Evolutionary conservation across 2,329 filamentous ascomycete species (phyloP).

Genomic region (Fusarium metavorans): DNA sequence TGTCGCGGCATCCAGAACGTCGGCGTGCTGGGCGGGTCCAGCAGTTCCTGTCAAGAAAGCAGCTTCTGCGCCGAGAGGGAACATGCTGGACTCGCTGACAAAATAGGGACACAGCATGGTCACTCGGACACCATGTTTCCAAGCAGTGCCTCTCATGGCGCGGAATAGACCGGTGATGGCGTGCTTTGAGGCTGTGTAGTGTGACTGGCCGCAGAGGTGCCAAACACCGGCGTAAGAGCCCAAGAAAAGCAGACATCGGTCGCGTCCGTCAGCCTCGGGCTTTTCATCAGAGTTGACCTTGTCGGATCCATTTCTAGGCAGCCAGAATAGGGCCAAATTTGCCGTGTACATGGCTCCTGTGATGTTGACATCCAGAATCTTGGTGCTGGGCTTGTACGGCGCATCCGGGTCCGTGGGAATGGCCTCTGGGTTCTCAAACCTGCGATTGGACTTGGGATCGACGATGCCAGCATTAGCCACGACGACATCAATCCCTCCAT

Average conservation of each 20-base stretch:
- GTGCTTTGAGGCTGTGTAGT: slow-evolving; percentile 13
- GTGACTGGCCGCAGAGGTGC: not conserved
- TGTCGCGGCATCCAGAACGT: slow-evolving; percentile 7
- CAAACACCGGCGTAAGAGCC: slow-evolving; percentile 12
- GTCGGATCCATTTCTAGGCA: not conserved
- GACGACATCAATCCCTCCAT: slow-evolving; percentile 7
- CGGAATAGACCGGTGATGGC: slow-evolving; percentile 13
- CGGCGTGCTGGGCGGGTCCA: not conserved
- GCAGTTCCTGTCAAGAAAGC: slow-evolving; percentile 4
- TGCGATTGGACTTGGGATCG: slow-evolving; percentile 6
- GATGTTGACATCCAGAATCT: slow-evolving; percentile 5
- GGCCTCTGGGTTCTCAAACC: slow-evolving; percentile 4
- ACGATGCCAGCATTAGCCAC: slow-evolving; percentile 11
- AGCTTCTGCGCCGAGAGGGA: slow-evolving; percentile 3
- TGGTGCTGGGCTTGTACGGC: slow-evolving; percentile 1
- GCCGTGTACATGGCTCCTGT: slow-evolving; percentile 10
- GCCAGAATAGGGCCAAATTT: slow-evolving; percentile 8
- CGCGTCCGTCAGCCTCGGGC: not conserved
- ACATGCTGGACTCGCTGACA: slow-evolving; percentile 13
- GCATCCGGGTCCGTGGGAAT: not conserved
- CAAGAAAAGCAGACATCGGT: slow-evolving; percentile 8
- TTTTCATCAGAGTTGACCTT: not conserved
- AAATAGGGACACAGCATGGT: slow-evolving; percentile 12
- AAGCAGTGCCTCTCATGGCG: slow-evolving; percentile 5
- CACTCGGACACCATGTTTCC: slow-evolving; percentile 10